These are phyloP conservation scores for Trametes coccinea DNA, from an alignment of 768 basidiomycete species.

Conservation along the genomic window DNA sequence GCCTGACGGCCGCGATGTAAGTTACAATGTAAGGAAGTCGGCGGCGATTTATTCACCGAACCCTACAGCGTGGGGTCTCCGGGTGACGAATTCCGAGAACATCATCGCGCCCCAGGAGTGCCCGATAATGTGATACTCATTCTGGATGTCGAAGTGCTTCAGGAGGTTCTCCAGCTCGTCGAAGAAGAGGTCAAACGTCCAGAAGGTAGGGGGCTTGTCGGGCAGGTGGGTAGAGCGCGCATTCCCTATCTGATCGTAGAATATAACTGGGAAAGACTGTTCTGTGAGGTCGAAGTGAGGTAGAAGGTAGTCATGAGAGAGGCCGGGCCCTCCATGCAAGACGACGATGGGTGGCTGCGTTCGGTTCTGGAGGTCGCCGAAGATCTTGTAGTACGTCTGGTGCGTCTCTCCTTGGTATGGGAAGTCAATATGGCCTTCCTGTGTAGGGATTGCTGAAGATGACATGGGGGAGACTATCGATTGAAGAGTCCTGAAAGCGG, in stretches of 20 bases:
- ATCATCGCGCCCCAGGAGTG: constrained; percentile 65
- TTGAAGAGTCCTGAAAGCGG: neutral
- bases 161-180: constrained; percentile 55
- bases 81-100: constrained; percentile 41
- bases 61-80: constrained; percentile 43
- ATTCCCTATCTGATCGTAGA: constrained; percentile 55
- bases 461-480: neutral
- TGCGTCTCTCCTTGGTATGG: constrained; percentile 27
- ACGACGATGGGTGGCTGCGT: constrained; percentile 38
- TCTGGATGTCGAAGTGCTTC: constrained; percentile 39
- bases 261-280: constrained; percentile 41
- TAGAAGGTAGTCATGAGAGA: constrained; percentile 44
- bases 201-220: constrained; percentile 39
- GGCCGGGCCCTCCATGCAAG: constrained; percentile 52
- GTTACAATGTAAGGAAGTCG: too few species aligned
- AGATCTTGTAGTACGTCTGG: constrained; percentile 47
- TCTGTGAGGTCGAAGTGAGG: constrained; percentile 40
- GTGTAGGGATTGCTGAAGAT: neutral
- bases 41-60: too few species aligned
- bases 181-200: constrained; percentile 52
- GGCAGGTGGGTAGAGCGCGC: constrained; percentile 46
- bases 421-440: constrained; percentile 30
- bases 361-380: constrained; percentile 42
- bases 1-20: too few species aligned
- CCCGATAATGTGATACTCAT: constrained; percentile 47